Conservation (phyloP, 768 basidiomycete genomes). For the Filobasidium wieringae region DNA sequence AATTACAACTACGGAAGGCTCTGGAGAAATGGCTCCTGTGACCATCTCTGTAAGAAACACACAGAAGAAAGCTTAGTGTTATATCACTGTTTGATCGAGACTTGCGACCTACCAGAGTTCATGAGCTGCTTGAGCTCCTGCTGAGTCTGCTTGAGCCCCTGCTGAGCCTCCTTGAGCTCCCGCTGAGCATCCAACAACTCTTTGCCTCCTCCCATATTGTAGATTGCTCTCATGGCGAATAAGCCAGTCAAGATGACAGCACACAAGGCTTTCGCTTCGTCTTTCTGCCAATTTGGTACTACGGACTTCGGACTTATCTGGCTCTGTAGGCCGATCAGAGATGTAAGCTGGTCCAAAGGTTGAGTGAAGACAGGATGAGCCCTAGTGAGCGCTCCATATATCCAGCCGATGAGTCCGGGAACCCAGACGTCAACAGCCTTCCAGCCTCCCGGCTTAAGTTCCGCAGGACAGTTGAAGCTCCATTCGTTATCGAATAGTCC, state of each 20-base stretch:
- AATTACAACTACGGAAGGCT: too few relatives aligned
- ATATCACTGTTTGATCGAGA: too few relatives aligned
- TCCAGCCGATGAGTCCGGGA: slow-evolving; percentile 61
- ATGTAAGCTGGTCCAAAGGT: neutral
- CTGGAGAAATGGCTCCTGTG: too few relatives aligned
- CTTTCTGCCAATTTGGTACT: slow-evolving; percentile 10
- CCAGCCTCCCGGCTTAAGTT: slow-evolving; percentile 75
- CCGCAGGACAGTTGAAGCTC: slow-evolving; percentile 60
- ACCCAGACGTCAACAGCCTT: slow-evolving; percentile 73
- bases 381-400: slow-evolving; percentile 74
- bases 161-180: too few relatives aligned
- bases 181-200: too few relatives aligned
- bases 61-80: too few relatives aligned
- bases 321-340: neutral
- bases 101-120: too few relatives aligned
- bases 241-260: slow-evolving; percentile 52
- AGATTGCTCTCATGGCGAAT: slow-evolving; percentile 55
- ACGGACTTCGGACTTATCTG: slow-evolving; percentile 47
- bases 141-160: too few relatives aligned
- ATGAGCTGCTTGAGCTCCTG: too few relatives aligned
- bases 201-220: slow-evolving; percentile 52
- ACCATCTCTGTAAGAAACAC: too few relatives aligned
- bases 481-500: slow-evolving; percentile 63
- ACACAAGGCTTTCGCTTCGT: slow-evolving; percentile 56
- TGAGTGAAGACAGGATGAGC: slow-evolving; percentile 59